Evolutionary conservation across 139 green algal genomes (phyloP).

Genomic region (Chlorella sp.): DNA sequence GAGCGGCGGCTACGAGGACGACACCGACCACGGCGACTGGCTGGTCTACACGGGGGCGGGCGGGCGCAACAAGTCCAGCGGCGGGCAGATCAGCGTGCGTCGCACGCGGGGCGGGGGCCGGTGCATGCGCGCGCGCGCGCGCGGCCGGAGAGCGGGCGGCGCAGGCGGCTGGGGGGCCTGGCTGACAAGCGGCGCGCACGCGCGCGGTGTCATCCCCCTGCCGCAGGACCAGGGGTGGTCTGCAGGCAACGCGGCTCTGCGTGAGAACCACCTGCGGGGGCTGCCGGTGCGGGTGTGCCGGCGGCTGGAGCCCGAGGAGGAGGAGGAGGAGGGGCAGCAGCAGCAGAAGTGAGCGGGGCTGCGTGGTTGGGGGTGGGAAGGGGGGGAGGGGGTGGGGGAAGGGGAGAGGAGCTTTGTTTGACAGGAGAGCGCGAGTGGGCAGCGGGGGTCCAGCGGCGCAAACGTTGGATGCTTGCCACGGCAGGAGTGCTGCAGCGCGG

Average conservation of each 20-base stretch:
- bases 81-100: slow-evolving; percentile 9
- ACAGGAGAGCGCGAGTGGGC: not conserved
- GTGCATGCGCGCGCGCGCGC: not conserved
- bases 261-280: slow-evolving; percentile 20
- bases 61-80: slow-evolving; percentile 12
- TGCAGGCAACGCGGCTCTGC: slow-evolving; percentile 46
- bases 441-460: too few relatives aligned
- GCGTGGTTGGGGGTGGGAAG: not conserved
- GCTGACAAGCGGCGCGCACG: too few relatives aligned
- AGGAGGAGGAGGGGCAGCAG: too few relatives aligned
- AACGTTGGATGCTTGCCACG: too few relatives aligned
- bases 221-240: slow-evolving; percentile 39
- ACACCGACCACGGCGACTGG: slow-evolving; percentile 54
- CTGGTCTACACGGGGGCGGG: slow-evolving; percentile 70
- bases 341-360: too few relatives aligned
- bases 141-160: not conserved
- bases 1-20: slow-evolving; percentile 64
- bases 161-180: too few relatives aligned
- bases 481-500: too few relatives aligned
- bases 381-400: slow-evolving; percentile 19
- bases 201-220: not conserved
- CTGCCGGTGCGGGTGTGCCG: slow-evolving; percentile 58
- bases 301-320: not conserved
- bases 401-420: not conserved
- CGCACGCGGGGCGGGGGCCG: too few relatives aligned